Percentiles rank a stretch among this genome's conserved stretches.
These are phyloP conservation scores for Penicillium olsonii DNA, from an alignment of 2,329 filamentous ascomycete species.

Conservation along the genomic window DNA sequence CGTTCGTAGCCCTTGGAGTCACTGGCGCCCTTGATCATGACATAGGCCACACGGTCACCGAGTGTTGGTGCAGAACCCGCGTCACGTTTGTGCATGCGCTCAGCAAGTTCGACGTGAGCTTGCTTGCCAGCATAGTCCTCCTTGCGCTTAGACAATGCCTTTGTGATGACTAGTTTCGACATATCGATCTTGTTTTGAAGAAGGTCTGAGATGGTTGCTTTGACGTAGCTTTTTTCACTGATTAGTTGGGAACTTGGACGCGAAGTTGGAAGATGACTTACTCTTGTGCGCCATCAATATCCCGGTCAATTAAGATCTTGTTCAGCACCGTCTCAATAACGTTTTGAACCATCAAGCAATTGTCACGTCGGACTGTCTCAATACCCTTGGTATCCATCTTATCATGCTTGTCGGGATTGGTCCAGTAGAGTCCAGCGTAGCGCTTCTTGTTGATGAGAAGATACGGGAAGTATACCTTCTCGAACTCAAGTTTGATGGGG, in stretches of 20 bases:
- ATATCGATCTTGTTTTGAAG: slow-evolving; percentile 98
- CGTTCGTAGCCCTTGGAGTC: slow-evolving; percentile 96
- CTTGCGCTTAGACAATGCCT: slow-evolving; percentile 76
- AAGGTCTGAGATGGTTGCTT: slow-evolving; percentile 90
- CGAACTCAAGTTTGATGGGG: slow-evolving; percentile 98
- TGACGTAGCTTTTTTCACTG: slow-evolving; percentile 72
- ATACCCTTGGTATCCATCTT: slow-evolving; percentile 99
- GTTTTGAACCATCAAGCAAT: slow-evolving; percentile 91
- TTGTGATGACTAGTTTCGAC: slow-evolving; percentile 98
- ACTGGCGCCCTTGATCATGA: slow-evolving; percentile 89
- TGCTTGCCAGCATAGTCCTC: slow-evolving; percentile 87
- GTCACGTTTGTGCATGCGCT: slow-evolving; percentile 96
- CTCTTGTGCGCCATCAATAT: slow-evolving; percentile 89
- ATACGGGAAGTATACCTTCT: slow-evolving; percentile 98
- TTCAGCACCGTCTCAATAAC: slow-evolving; percentile 95
- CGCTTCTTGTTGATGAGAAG: slow-evolving; percentile 99
- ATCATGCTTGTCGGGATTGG: slow-evolving; percentile 88
- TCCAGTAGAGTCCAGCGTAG: slow-evolving; percentile 98
- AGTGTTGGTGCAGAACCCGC: slow-evolving; percentile 88
- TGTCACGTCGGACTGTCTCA: slow-evolving; percentile 95
- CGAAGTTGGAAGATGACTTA: slow-evolving; percentile 54
- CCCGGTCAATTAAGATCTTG: slow-evolving; percentile 93
- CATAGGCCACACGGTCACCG: slow-evolving; percentile 95
- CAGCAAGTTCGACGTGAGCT: slow-evolving; percentile 91
- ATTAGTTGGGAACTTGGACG: slow-evolving; percentile 37